phyloP scores from a whole-genome alignment of 2,329 filamentous ascomycete species.

The Fusarium scirpi region DNA sequence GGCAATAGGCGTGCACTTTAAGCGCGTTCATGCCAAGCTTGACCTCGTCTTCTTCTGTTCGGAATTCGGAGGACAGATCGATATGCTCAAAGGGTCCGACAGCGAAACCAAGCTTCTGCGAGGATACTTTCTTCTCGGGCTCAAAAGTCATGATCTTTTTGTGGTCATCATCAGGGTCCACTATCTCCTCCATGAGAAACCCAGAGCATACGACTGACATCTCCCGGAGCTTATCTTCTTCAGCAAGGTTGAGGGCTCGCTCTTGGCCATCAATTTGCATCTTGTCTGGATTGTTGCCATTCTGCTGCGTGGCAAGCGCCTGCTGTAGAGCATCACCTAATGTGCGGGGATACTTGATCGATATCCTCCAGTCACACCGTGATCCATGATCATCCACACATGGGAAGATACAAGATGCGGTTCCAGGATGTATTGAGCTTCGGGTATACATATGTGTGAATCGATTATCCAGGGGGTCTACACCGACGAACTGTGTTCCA shows the following conservation, averaged over 20 bases:
- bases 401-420: conserved; percentile 88
- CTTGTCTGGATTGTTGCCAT: conserved; percentile 52
- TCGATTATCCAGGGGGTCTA: conserved; percentile 80
- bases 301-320: conserved; percentile 58
- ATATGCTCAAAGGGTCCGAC: conserved; percentile 96
- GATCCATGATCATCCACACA: conserved; percentile 89
- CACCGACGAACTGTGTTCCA: conserved; percentile 90
- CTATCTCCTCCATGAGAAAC: conserved; percentile 83
- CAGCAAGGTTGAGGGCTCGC: conserved; percentile 61
- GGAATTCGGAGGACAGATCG: conserved; percentile 84
- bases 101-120: conserved; percentile 92
- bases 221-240: conserved; percentile 89
- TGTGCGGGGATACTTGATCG: conserved; percentile 86
- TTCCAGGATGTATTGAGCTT: conserved; percentile 81
- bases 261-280: conserved; percentile 58
- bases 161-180: conserved; percentile 79
- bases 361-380: conserved; percentile 87
- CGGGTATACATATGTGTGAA: conserved; percentile 94
- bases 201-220: conserved; percentile 93
- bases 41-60: conserved; percentile 91
- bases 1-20: conserved; percentile 90
- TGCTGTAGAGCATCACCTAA: conserved; percentile 79
- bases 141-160: conserved; percentile 92
- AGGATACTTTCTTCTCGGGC: conserved; percentile 78
- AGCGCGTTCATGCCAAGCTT: conserved; percentile 89